Evolutionary conservation across 176 grass and related monocot genomes (phyloP).

Genomic region (Pontederia crassipes): DNA sequence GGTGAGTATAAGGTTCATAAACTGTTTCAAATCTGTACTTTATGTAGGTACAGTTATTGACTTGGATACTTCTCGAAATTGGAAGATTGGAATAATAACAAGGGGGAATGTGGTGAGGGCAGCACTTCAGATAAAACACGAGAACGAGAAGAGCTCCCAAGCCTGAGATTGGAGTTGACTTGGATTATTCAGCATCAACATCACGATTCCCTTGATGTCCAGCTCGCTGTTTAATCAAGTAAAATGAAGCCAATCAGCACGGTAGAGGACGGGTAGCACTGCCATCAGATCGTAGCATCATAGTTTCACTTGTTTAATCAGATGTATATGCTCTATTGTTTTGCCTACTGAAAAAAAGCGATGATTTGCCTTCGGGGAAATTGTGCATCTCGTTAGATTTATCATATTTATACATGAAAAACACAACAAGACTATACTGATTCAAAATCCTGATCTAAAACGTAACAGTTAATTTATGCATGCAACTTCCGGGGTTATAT

Average conservation of each 20-base stretch:
- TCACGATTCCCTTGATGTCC: neutral
- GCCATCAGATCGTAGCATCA: neutral
- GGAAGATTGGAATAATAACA: constrained; percentile 60
- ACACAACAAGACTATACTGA: too few species aligned
- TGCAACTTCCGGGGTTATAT: too few species aligned
- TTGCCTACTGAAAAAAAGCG: neutral
- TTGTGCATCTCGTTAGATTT: too few species aligned
- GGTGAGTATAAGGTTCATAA: constrained; percentile 26
- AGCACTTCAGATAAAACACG: constrained; percentile 43
- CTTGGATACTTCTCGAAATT: constrained; percentile 7
- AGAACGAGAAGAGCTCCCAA: constrained; percentile 24
- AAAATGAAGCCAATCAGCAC: neutral
- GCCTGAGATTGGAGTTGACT: constrained; percentile 8
- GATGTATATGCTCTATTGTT: neutral
- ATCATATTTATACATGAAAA: too few species aligned
- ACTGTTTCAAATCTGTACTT: neutral
- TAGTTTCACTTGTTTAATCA: neutral
- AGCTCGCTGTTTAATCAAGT: neutral
- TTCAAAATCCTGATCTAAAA: too few species aligned
- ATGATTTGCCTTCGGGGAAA: too few species aligned
- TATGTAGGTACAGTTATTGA: neutral
- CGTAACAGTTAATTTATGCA: too few species aligned
- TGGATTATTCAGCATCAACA: neutral
- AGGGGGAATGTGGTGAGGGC: constrained; percentile 66
- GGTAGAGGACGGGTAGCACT: neutral